Evolutionary conservation across 306 rosid genomes (phyloP), one percentile per base, ranked within the genome.

Genomic region (Casuarina glauca): DNA sequence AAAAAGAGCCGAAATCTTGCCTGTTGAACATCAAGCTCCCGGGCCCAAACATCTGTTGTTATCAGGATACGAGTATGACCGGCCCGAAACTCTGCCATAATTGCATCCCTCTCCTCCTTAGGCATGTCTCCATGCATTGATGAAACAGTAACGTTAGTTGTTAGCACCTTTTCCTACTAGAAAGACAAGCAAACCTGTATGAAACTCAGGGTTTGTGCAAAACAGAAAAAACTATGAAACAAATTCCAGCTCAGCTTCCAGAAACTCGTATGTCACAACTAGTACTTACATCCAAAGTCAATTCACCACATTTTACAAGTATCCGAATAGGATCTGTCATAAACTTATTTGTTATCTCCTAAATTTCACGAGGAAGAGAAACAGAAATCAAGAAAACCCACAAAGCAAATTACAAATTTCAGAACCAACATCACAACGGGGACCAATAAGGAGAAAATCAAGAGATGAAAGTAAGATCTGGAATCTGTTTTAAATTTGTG

Each of bases 111-210:
- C 82, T 95, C 99, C 80, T 73, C 92, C 76, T 95, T 97, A 70
- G 99, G 99, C 97, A 95, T 95, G 86, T 95, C 99, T 19, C 99
- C 97, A 55, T 95, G 99, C 99, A 95, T 95, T 41, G 97, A 78
- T 70, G 99, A 95, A 53, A 95, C 97, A 0, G 99, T 95, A 77
- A 95, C 92, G 86, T 95, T 95, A 75, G 92, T 86, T 93, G 87
- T 96, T 96, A 97, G 97, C 99, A 95, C 93, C 82, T 93, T 95
- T 78, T 95, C 99, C 99, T 97, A 95, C 76, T 95, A 69, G 13
- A 63, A 53, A 26, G 54, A 46, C 38, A 62, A 45, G 66, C 62
- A 41, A 62, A 62, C 43, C 3, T 35, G 36, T 35, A 69, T 81
- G 46, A 84, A 32, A 70, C 66, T 79, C 77, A 75, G 49, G 49